Evolutionary conservation across 2,329 filamentous ascomycete genomes (phyloP).

Genomic region (Fusarium annulatum): DNA sequence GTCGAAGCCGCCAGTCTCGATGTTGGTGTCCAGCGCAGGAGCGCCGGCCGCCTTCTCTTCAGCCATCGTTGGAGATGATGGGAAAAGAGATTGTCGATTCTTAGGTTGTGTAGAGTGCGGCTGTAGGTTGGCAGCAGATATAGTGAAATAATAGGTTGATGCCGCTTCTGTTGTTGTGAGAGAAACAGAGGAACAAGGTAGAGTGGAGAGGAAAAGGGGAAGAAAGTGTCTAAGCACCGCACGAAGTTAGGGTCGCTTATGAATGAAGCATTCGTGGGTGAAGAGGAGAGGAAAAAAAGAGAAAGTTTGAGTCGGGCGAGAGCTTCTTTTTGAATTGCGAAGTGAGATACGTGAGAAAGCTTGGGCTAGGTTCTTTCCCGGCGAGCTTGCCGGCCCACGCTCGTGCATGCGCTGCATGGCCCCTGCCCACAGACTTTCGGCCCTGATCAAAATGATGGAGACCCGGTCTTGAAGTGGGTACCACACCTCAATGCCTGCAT

Average conservation of each 20-base stretch:
- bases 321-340: slow-evolving; percentile 55
- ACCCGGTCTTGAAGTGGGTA: slow-evolving; percentile 33
- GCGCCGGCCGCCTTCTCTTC: slow-evolving; percentile 63
- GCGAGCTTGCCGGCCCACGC: slow-evolving; percentile 43
- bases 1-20: slow-evolving; percentile 73
- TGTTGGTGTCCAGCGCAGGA: slow-evolving; percentile 71
- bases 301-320: slow-evolving; percentile 48
- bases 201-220: slow-evolving; percentile 41
- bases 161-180: slow-evolving; percentile 36
- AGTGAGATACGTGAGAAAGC: slow-evolving; percentile 32
- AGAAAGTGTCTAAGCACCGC: slow-evolving; percentile 58
- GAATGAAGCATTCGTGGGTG: slow-evolving; percentile 64
- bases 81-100: slow-evolving; percentile 28
- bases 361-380: slow-evolving; percentile 38
- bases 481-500: slow-evolving; percentile 33
- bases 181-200: slow-evolving; percentile 43
- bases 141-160: slow-evolving; percentile 29
- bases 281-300: slow-evolving; percentile 53
- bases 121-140: slow-evolving; percentile 40
- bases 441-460: slow-evolving; percentile 41
- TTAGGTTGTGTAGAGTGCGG: slow-evolving; percentile 34
- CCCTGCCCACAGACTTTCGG: slow-evolving; percentile 44
- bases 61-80: slow-evolving; percentile 58
- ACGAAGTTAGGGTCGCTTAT: slow-evolving; percentile 60
- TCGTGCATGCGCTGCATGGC: slow-evolving; percentile 23